Evolutionary conservation across 2,329 filamentous ascomycete species (phyloP).

Genomic region (Biscogniauxia sp.): DNA sequence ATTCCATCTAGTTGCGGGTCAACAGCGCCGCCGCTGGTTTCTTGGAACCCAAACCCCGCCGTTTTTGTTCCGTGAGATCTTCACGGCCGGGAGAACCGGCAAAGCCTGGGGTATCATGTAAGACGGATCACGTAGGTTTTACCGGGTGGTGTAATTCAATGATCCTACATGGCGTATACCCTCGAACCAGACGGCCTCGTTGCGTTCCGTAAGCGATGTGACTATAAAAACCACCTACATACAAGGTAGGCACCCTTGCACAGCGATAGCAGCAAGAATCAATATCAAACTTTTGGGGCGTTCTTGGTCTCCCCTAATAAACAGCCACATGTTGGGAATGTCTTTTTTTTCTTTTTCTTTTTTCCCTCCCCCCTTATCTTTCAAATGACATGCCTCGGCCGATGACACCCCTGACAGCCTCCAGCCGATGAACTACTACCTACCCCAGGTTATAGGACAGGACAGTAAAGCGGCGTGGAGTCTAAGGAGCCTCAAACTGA

Average conservation of each 20-base stretch:
- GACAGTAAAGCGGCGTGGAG: not conserved
- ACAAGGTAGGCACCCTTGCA: not conserved
- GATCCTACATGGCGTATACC: not conserved
- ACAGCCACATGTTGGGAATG: no score
- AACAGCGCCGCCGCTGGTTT: no score
- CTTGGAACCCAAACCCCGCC: not conserved
- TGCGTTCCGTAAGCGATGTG: not conserved
- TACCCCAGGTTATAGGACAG: not conserved
- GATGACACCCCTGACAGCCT: not conserved
- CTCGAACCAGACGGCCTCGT: not conserved
- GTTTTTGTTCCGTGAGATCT: not conserved
- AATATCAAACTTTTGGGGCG: not conserved
- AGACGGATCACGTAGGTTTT: not conserved
- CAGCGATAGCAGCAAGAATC: not conserved
- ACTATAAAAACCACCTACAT: not conserved
- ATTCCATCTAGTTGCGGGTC: not conserved
- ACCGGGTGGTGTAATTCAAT: not conserved
- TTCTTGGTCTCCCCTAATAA: not conserved
- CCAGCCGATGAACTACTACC: not conserved
- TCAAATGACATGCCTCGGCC: not conserved
- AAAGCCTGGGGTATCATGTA: not conserved
- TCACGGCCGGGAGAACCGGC: not conserved
- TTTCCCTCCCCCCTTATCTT: not conserved
- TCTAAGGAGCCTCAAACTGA: not conserved
- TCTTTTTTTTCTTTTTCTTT: not conserved